Conservation (phyloP, 2,329 filamentous ascomycete species). For the Fusarium lateritium region DNA sequence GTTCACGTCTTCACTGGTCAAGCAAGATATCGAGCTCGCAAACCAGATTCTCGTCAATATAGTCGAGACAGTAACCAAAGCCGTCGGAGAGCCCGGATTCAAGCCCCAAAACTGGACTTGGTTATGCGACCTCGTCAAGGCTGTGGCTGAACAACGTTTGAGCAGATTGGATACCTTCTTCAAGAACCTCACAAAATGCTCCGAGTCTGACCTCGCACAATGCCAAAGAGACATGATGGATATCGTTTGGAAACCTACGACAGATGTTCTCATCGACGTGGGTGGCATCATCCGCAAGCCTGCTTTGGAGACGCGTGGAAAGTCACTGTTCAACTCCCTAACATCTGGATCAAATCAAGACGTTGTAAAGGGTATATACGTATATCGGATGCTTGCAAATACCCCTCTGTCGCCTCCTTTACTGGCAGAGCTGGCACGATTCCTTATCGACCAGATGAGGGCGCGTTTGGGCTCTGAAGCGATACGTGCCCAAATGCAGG, state of each 20-base stretch:
- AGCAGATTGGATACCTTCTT: constrained; percentile 8
- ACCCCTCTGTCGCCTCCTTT: constrained; percentile 6
- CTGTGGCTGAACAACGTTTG: constrained; percentile 17
- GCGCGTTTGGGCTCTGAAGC: constrained; percentile 23
- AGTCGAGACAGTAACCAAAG: constrained; percentile 30
- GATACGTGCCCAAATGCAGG: constrained; percentile 27
- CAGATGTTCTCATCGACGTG: constrained; percentile 46
- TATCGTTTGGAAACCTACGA: constrained; percentile 52
- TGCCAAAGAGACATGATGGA: constrained; percentile 23
- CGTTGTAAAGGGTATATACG: constrained; percentile 26
- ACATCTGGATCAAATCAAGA: background rate
- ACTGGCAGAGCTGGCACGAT: constrained; percentile 38
- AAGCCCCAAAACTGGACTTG: constrained; percentile 15
- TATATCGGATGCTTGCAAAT: constrained; percentile 18
- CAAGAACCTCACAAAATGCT: constrained; percentile 9
- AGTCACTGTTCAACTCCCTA: background rate
- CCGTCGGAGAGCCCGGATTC: constrained; percentile 32
- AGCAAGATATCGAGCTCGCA: constrained; percentile 17
- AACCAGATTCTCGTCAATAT: constrained; percentile 37
- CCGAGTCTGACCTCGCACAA: background rate
- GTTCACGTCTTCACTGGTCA: constrained; percentile 9
- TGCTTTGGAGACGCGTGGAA: background rate
- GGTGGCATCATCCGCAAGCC: constrained; percentile 39
- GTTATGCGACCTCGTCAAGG: constrained; percentile 18
- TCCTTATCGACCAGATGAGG: constrained; percentile 40